phyloP scores from a whole-genome alignment of 2,329 filamentous ascomycete species.

The Aspergillus arachidicola region DNA sequence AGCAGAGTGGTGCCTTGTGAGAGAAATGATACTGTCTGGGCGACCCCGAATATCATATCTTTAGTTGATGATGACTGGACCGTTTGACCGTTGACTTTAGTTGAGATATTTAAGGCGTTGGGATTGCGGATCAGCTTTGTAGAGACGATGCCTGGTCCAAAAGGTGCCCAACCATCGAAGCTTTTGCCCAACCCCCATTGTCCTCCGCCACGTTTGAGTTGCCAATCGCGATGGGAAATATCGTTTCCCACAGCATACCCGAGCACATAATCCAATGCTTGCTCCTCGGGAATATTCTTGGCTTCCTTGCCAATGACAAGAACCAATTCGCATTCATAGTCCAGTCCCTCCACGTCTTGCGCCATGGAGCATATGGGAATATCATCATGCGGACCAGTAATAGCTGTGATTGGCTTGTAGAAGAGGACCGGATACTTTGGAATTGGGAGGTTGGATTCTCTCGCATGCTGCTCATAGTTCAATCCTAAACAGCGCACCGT shows the following conservation, averaged over 20 bases:
- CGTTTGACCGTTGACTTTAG: slow-evolving; percentile 51
- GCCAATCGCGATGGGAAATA: slow-evolving; percentile 78
- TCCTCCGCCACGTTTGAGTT: slow-evolving; percentile 66
- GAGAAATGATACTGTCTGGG: slow-evolving; percentile 49
- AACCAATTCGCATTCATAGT: slow-evolving; percentile 81
- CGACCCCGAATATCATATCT: slow-evolving; percentile 54
- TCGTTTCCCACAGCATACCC: slow-evolving; percentile 79
- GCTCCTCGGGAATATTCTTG: slow-evolving; percentile 63
- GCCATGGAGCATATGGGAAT: slow-evolving; percentile 68
- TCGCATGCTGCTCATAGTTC: slow-evolving; percentile 73
- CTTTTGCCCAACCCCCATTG: slow-evolving; percentile 75
- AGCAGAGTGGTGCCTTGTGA: slow-evolving; percentile 47
- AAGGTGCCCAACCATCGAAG: slow-evolving; percentile 75
- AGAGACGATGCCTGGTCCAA: slow-evolving; percentile 71
- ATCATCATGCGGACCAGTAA: slow-evolving; percentile 65
- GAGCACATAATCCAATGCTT: slow-evolving; percentile 71
- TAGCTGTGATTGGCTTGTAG: slow-evolving; percentile 69
- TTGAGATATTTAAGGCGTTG: slow-evolving; percentile 46
- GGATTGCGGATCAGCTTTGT: slow-evolving; percentile 49
- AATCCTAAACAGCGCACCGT: slow-evolving; percentile 71
- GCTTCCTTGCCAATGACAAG: slow-evolving; percentile 71
- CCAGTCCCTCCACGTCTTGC: slow-evolving; percentile 66
- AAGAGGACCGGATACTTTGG: slow-evolving; percentile 74
- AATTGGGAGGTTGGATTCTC: slow-evolving; percentile 68
- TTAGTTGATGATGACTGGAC: slow-evolving; percentile 53